Conservation (phyloP, 495 filamentous ascomycete genomes). For the Letharia columbiana region DNA sequence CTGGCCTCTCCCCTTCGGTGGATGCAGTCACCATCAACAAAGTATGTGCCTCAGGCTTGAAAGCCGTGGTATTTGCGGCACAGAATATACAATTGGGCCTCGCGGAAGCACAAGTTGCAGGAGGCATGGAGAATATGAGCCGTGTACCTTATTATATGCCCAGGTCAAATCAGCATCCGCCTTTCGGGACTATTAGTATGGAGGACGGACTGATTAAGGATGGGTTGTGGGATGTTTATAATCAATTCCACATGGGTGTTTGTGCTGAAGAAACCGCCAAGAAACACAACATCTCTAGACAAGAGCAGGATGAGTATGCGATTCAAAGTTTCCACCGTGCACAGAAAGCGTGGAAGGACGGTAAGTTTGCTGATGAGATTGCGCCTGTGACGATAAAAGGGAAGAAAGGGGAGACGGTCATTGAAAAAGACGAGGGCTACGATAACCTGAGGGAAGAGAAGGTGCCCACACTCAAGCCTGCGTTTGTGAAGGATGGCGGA, state of each 20-base stretch:
- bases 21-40: constrained; percentile 94
- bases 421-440: constrained; percentile 81
- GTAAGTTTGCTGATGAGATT: constrained; percentile 78
- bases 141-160: constrained; percentile 85
- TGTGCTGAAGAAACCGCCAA: constrained; percentile 95
- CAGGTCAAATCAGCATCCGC: constrained; percentile 62
- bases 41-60: constrained; percentile 90
- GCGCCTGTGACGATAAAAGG: constrained; percentile 73
- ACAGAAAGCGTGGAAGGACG: constrained; percentile 77
- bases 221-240: constrained; percentile 93
- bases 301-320: constrained; percentile 84
- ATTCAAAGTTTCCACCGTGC: constrained; percentile 80
- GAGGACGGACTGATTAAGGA: constrained; percentile 93
- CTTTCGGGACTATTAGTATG: constrained; percentile 77
- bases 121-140: constrained; percentile 97
- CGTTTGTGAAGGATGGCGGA: constrained; percentile 77
- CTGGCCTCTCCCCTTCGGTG: constrained; percentile 67
- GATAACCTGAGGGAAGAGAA: constrained; percentile 77
- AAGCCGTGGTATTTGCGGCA: constrained; percentile 81
- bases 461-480: constrained; percentile 77
- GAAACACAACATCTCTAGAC: constrained; percentile 68
- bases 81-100: constrained; percentile 89
- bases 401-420: constrained; percentile 71
- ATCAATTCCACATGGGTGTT: constrained; percentile 93
- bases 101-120: constrained; percentile 77